Evolutionary conservation across 345 rosid genomes (phyloP), one percentile per base, ranked within the genome.

Genomic region (Fremontodendron californicum): DNA sequence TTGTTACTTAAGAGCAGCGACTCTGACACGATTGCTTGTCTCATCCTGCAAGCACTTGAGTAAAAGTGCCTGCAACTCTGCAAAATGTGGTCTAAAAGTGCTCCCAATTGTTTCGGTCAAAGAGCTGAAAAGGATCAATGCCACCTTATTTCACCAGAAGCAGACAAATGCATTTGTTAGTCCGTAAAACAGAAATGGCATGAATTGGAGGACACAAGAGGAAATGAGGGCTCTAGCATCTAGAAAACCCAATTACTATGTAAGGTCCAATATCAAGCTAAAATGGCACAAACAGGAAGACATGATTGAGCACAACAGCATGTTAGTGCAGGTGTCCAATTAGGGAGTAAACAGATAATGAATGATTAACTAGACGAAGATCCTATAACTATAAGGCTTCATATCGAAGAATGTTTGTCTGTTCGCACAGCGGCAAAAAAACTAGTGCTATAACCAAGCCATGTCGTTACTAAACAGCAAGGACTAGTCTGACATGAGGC

Each of bases 101-200:
- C 81, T 89, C 82, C 99, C 99, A 19, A 96, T 90, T 13, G 97
- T 96, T 88, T 96, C 99, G 10, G 98, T 92, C 86, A 96, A 85
- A 63, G 98, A 96, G 84, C 99, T 96, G 88, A 96, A 96, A 78
- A 96, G 97, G 80, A 96, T 92, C 86, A 96, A 85, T 33, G 95
- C 95, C 73, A 94, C 99, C 99, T 96, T 80, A 70, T 75, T 71
- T 78, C 77, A 79, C 82, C 69, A 77, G 45, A 78, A 75, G 51
- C 66, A 75, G 75, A 23, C 48, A 40, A 48, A 27, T 42, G 13
- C 76, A 63, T 23, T 13, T 29, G 54, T 74, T 21, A 80, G 75
- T 64, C 51, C 40, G 65, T 48, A 15, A 71, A 48, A 78, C 31
- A 33, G 33, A 75, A 54, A 54, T 54, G 1, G 35, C 40, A 33